Evolutionary conservation across 139 green algal species (phyloP), one percentile per base, ranked within the genome.

Genomic region (Chlorella sp.): DNA sequence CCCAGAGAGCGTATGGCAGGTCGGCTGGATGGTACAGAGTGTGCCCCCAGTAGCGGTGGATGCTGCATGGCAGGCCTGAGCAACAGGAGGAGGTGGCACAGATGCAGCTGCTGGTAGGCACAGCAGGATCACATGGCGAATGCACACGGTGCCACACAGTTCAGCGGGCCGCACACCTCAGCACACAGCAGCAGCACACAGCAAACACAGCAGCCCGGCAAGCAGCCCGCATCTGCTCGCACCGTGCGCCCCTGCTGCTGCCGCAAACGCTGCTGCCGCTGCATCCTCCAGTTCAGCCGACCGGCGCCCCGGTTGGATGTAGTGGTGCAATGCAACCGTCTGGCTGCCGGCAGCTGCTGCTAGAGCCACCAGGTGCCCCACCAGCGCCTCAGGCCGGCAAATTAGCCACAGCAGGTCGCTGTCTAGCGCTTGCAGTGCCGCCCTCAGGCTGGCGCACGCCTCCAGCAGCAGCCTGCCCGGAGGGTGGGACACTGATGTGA

Each of bases 11-110:
- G 28, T 91, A 92, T 19, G 90, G 92, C 62, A 95, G 73, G 82
- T 95, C 92, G 54, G 91, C 88, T 8, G 87, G 69, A 60, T 95
- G 92, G 76, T 94, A 93, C 58, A 95, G 83, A 1, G 92, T 95
- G 34, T 7, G 32, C 26, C 79, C 87, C 84, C 92, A 90, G 72
- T 48, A 86, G 51, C 44, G 43, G 19, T 86, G 85, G 32, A 88
- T 36, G 28, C 43, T 69, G 72, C 44, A 76, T 5, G 73, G 26
- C 70, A 86, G n/a, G 56, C 82, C 81, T 86, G 81, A 54, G 32
- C 11, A 60, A 2, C 11, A 26, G 30, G 67, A 32, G 2, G 19
- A 8, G 36, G 67, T n/a, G n/a, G n/a, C n/a, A n/a, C n/a, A n/a
- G n/a, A n/a, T n/a, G n/a, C n/a, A n/a, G n/a, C n/a, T n/a, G n/a